Conservation (phyloP, 306 rosid genomes). For the Trifolium fragiferum region DNA sequence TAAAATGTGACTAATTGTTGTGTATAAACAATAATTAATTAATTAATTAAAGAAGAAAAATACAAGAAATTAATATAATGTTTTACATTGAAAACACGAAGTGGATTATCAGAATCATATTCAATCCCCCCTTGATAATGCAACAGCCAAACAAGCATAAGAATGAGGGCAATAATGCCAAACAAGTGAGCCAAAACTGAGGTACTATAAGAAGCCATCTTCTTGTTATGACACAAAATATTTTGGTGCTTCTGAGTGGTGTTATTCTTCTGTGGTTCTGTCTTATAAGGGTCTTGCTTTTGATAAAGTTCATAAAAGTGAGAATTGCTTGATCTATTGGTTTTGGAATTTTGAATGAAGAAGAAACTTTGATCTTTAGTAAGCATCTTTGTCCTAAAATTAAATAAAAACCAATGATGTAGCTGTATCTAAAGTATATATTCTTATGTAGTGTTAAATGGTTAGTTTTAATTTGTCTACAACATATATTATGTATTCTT, state of each 20-base stretch:
- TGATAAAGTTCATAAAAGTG: slow-evolving; percentile 40
- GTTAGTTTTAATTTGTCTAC: neutral
- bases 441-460: slow-evolving; percentile 24
- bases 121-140: slow-evolving; percentile 79
- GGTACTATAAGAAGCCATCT: slow-evolving; percentile 44
- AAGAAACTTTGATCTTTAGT: slow-evolving; percentile 57
- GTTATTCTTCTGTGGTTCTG: slow-evolving; percentile 32
- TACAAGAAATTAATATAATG: neutral
- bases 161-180: slow-evolving; percentile 69
- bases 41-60: neutral
- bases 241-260: slow-evolving; percentile 37
- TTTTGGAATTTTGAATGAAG: slow-evolving; percentile 64
- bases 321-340: slow-evolving; percentile 78
- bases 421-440: slow-evolving; percentile 42
- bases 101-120: slow-evolving; percentile 59
- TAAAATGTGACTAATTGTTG: slow-evolving; percentile 2
- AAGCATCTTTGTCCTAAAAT: slow-evolving; percentile 40
- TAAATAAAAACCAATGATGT: slow-evolving; percentile 29
- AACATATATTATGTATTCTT: neutral
- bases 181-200: slow-evolving; percentile 63
- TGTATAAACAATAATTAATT: neutral
- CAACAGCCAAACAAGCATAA: slow-evolving; percentile 81
- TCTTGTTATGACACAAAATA: neutral
- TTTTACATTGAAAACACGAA: slow-evolving; percentile 74
- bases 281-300: slow-evolving; percentile 43